phyloP scores from a whole-genome alignment of 2,329 filamentous ascomycete genomes.

The Microdochium trichocladiopsis region DNA sequence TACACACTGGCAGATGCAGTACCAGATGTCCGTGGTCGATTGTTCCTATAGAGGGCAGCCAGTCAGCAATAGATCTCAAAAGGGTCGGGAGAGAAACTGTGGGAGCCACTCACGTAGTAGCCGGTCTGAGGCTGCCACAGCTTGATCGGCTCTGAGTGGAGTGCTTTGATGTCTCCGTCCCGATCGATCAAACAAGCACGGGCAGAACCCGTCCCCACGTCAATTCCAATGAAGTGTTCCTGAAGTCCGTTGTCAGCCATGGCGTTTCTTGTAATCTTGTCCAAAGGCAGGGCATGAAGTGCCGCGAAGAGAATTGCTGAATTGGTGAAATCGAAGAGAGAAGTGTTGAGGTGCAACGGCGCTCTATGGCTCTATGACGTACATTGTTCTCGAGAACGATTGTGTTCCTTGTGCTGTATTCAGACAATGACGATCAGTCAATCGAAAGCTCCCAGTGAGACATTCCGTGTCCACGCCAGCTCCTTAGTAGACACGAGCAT shows the following conservation, averaged over 20 bases:
- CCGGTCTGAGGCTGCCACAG: slow-evolving; percentile 72
- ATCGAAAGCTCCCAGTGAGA: not conserved
- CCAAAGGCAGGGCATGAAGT: no score
- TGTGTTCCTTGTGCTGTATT: slow-evolving; percentile 19
- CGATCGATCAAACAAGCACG: slow-evolving; percentile 93
- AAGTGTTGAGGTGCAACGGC: no score
- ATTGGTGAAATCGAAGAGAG: not conserved
- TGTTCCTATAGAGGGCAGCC: slow-evolving; percentile 59
- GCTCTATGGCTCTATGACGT: slow-evolving; percentile 11
- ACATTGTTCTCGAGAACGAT: slow-evolving; percentile 23
- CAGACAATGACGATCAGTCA: not conserved
- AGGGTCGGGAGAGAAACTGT: not conserved
- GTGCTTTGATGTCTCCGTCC: slow-evolving; percentile 76
- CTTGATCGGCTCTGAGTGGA: slow-evolving; percentile 70
- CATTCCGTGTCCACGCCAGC: no score
- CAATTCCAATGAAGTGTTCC: slow-evolving; percentile 73
- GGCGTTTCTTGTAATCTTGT: slow-evolving; percentile 9
- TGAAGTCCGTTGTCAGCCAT: slow-evolving; percentile 18
- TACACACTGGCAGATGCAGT: slow-evolving; percentile 84
- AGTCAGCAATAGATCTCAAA: not conserved
- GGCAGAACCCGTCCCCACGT: slow-evolving; percentile 93
- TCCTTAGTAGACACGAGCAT: no score
- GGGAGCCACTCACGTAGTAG: slow-evolving; percentile 61
- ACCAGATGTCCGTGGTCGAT: slow-evolving; percentile 97
- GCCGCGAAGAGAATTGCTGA: slow-evolving; percentile 1